These are phyloP conservation scores for Rhipidocladum racemiflorum DNA, from an alignment of 176 grass and related monocot species.

Conservation along the genomic window DNA sequence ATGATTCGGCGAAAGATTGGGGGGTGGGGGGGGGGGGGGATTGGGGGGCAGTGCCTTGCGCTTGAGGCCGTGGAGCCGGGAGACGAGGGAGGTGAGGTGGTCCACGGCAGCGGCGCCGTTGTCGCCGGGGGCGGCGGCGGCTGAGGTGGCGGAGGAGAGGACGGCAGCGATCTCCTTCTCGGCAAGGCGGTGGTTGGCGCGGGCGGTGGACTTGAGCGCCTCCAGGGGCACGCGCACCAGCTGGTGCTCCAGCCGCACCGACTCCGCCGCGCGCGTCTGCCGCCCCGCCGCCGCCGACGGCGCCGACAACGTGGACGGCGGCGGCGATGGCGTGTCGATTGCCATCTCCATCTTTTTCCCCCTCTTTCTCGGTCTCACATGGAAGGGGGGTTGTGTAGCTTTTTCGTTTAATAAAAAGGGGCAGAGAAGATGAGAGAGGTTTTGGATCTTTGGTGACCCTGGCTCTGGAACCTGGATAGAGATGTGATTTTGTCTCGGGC, in stretches of 20 bases:
- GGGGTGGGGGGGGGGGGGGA: neutral
- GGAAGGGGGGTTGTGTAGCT: neutral
- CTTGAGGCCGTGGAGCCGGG: constrained; percentile 94
- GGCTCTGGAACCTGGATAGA: neutral
- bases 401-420: neutral
- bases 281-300: constrained; percentile 33
- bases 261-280: constrained; percentile 58
- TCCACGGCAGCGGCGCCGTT: constrained; percentile 40
- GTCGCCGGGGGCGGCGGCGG: neutral
- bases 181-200: constrained; percentile 62
- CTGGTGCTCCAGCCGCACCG: constrained; percentile 81
- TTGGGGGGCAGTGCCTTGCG: constrained; percentile 52
- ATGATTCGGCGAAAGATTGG: neutral
- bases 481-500: neutral
- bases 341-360: constrained; percentile 69
- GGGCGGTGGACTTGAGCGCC: constrained; percentile 67
- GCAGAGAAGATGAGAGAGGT: neutral
- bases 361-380: constrained; percentile 11
- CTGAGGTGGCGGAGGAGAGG: constrained; percentile 51
- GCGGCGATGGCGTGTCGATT: constrained; percentile 70
- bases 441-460: too few relatives aligned
- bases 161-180: constrained; percentile 87
- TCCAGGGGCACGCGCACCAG: constrained; percentile 85
- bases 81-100: constrained; percentile 81
- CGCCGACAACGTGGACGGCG: constrained; percentile 4